Base-by-base conservation (phyloP, 163 green algal genomes). In the Volvox carteri region DNA sequence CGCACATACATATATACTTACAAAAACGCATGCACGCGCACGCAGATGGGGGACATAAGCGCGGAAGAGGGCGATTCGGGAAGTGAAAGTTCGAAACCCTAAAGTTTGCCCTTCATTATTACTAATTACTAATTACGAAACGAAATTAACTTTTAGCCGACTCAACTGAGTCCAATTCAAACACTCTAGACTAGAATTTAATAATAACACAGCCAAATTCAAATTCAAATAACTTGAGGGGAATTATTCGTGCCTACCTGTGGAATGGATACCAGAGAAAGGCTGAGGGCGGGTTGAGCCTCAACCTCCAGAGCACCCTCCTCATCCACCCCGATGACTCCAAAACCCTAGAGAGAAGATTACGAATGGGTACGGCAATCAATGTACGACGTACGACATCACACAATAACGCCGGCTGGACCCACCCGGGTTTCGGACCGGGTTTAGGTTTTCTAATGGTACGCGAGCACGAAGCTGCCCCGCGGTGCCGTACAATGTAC, bases 281-380 rank as follows among this genome's bases (percentile, higher is more conserved):
- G 67, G 35, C 67, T 73, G 25, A 88, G 44, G 0, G 48, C 67
- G 48, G 67, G 35, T 39, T 62, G 19, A 25, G 33, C 81, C 81
- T 88, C 81, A 44, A 88, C 44, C 67, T 88, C 81, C 9, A 30
- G 48, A 0, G 81, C 39, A 48, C 81, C 81, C 33, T 88, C 67
- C 21, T 8, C 81, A 68, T 80, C 81, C 39, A 74, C 48, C 0
- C 81, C 81, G 48, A 88, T 80, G 35, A 88, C 76, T 25, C 81
- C 81, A 12, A 56, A 80, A 50, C 81, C 81, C 81, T 88, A 67
- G n/a, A 58, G 48, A 58, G 48, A 58, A 14, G 48, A 58, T 11
- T 72, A 37, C 60, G 60, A 72, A 7, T 58, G 48, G 12, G 48
- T 11, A 58, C 48, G 14, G 48, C 48, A 58, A 58, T 23, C 48